Evolutionary conservation across 2,329 filamentous ascomycete genomes (phyloP).

Genomic region (Hypoxylon sp.): DNA sequence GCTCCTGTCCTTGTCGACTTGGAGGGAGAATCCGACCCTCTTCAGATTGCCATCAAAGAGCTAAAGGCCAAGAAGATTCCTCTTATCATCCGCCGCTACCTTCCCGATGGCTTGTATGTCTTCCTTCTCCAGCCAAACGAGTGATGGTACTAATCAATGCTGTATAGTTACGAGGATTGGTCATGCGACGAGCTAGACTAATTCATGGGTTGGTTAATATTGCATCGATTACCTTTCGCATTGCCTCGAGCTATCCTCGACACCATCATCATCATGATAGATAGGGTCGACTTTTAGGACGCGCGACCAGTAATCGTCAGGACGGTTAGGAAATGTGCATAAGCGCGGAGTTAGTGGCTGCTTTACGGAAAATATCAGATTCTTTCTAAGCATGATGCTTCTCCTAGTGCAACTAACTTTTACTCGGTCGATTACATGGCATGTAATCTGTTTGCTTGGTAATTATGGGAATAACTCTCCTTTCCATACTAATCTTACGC

Average conservation of each 20-base stretch:
- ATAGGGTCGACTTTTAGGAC: constrained; percentile 11
- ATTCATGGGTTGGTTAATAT: constrained; percentile 44
- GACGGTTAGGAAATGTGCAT: constrained; percentile 44
- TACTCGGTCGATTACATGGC: constrained; percentile 1
- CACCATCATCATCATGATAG: too few species aligned
- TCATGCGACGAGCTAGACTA: constrained; percentile 93
- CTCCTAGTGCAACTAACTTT: constrained; percentile 8
- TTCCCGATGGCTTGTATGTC: constrained; percentile 93
- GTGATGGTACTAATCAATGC: constrained; percentile 35
- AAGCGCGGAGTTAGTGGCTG: constrained; percentile 43
- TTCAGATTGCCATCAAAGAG: constrained; percentile 98
- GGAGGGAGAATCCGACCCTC: constrained; percentile 95
- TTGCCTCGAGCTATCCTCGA: constrained; percentile 8
- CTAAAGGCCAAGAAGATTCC: constrained; percentile 98
- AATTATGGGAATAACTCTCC: too few species aligned
- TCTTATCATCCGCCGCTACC: constrained; percentile 90
- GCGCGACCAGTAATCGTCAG: constrained; percentile 25
- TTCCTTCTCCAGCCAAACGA: constrained; percentile 7
- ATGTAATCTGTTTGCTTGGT: constrained; percentile 4
- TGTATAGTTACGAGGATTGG: constrained; percentile 94
- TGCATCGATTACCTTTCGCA: background rate
- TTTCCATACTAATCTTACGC: too few species aligned
- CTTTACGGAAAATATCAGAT: constrained; percentile 38
- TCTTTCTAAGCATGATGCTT: constrained; percentile 12
- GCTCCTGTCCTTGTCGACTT: constrained; percentile 95